phyloP scores from a whole-genome alignment of 768 basidiomycete species.

The Hygrophoropsis aurantiaca region DNA sequence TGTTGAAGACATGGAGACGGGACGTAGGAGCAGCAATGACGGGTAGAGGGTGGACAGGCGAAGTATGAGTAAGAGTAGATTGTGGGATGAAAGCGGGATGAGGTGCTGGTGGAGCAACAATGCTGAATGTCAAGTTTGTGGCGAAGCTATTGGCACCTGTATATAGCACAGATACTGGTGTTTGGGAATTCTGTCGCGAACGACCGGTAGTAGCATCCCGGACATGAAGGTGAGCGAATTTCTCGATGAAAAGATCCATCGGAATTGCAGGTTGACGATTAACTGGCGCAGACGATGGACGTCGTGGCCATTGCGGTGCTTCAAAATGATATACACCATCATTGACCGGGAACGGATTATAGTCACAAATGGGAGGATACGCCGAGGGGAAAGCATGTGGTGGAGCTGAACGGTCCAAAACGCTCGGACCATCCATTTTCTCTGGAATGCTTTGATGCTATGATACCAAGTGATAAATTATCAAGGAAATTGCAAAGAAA shows the following conservation, averaged over 20 bases:
- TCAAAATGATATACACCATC: slow-evolving; percentile 1
- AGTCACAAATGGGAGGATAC: slow-evolving; percentile 14
- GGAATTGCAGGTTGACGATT: neutral
- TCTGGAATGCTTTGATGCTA: no score
- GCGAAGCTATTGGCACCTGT: slow-evolving; percentile 2
- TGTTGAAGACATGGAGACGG: slow-evolving; percentile 15
- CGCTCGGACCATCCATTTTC: neutral
- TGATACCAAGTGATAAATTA: no score
- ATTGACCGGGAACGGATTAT: slow-evolving; percentile 18
- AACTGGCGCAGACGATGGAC: neutral
- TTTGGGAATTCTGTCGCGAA: neutral
- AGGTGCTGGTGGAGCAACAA: slow-evolving; percentile 13
- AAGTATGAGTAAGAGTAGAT: neutral
- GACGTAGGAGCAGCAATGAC: slow-evolving; percentile 4
- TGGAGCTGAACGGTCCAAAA: slow-evolving; percentile 15
- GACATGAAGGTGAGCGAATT: slow-evolving; percentile 11
- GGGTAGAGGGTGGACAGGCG: slow-evolving; percentile 5
- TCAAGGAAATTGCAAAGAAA: no score
- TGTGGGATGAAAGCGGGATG: slow-evolving; percentile 14
- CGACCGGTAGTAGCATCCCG: slow-evolving; percentile 6
- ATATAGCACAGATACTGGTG: neutral
- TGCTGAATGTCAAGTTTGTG: slow-evolving; percentile 12
- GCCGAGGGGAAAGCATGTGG: slow-evolving; percentile 20
- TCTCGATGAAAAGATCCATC: slow-evolving; percentile 6
- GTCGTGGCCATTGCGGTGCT: slow-evolving; percentile 8